Evolutionary conservation across 768 basidiomycete species (phyloP).

Genomic region (Russula virescens): DNA sequence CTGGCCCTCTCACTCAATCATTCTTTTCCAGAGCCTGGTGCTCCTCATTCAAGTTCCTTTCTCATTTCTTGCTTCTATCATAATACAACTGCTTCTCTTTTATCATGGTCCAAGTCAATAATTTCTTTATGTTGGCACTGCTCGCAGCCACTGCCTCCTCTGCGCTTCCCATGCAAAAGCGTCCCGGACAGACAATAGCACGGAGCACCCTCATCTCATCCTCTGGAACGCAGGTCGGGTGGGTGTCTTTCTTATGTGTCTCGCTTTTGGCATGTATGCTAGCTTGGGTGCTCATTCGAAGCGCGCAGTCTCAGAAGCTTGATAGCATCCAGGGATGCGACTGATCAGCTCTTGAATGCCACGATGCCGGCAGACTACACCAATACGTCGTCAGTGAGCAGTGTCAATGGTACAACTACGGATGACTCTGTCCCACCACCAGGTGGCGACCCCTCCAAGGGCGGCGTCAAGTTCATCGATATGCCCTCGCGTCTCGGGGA

Average conservation of each 20-base stretch:
- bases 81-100: not conserved
- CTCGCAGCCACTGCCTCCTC: not conserved
- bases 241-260: too few species aligned
- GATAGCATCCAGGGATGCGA: too few species aligned
- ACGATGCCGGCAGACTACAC: too few species aligned
- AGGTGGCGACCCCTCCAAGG: too few species aligned
- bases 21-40: constrained; percentile 10
- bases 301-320: not conserved
- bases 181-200: constrained; percentile 44
- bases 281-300: not conserved
- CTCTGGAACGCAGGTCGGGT: constrained; percentile 27
- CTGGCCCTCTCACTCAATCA: too few species aligned
- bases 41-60: not conserved
- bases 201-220: constrained; percentile 34
- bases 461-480: too few species aligned
- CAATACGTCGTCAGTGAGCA: too few species aligned
- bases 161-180: constrained; percentile 36
- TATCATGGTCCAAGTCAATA: constrained; percentile 8
- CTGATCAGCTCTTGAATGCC: too few species aligned
- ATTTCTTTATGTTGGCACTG: constrained; percentile 7
- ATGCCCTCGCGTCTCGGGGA: too few species aligned
- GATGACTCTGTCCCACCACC: too few species aligned
- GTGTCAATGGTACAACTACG: too few species aligned
- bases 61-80: not conserved
- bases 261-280: not conserved